Percentiles rank a stretch among this genome's conserved stretches.
These are phyloP conservation scores for Ustilago loliicola DNA, from an alignment of 1,284 basidiomycete species.

Conservation along the genomic window DNA sequence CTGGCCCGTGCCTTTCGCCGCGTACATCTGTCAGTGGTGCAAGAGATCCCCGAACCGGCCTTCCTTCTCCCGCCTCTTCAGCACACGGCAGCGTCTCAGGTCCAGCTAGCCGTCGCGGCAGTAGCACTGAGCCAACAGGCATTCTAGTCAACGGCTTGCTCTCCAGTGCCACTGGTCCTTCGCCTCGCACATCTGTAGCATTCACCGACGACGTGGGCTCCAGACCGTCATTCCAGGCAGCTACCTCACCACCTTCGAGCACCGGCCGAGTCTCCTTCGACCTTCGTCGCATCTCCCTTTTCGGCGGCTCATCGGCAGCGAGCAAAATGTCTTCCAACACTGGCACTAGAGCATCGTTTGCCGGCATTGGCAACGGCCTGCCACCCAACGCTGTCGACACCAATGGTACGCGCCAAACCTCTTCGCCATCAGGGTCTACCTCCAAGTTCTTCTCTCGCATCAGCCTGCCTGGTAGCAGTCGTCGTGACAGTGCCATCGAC, in stretches of 20 bases:
- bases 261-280: conserved; percentile 34
- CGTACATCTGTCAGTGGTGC: conserved; percentile 22
- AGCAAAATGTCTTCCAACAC: conserved; percentile 27
- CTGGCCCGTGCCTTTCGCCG: conserved; percentile 25
- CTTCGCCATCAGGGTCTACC: conserved; percentile 14
- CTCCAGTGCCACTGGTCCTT: conserved; percentile 2
- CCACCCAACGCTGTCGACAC: conserved; percentile 8
- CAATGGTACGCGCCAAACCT: conserved; percentile 14
- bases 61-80: conserved; percentile 28
- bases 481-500: conserved; percentile 30
- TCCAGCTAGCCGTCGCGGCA: conserved; percentile 28
- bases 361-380: conserved; percentile 26
- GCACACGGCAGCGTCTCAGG: conserved; percentile 19
- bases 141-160: background rate
- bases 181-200: conserved; percentile 5
- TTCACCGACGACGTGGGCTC: background rate
- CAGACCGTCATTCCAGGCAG: conserved; percentile 5
- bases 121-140: conserved; percentile 22
- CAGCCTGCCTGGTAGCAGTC: conserved; percentile 33
- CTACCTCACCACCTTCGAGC: background rate
- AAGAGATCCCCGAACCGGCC: conserved; percentile 4
- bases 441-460: conserved; percentile 48
- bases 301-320: conserved; percentile 14
- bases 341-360: conserved; percentile 13
- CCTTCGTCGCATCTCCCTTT: conserved; percentile 24